Evolutionary conservation across 1,139 yeast species (phyloP).

Genomic region (Arxiozyma slooffiae): DNA sequence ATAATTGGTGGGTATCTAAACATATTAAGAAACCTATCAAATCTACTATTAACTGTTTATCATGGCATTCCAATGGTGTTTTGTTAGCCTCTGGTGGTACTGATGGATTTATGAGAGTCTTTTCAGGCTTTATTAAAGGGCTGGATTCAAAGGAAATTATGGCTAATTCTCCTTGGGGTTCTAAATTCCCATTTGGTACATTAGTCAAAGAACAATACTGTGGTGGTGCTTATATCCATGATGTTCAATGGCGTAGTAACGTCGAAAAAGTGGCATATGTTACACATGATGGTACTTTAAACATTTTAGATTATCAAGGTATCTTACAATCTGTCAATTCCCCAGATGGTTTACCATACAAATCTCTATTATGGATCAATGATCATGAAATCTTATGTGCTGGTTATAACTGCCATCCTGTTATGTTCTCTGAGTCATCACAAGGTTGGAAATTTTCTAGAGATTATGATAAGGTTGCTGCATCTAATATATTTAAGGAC

Average conservation of each 20-base stretch:
- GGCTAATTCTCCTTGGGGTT: constrained; percentile 77
- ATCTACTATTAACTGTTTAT: constrained; percentile 73
- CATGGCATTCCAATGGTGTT: constrained; percentile 94
- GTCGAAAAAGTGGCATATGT: constrained; percentile 75
- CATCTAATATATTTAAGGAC: background rate
- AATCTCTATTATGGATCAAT: constrained; percentile 57
- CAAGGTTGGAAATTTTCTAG: constrained; percentile 58
- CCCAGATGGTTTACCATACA: constrained; percentile 72
- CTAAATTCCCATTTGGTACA: constrained; percentile 90
- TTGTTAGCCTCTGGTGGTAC: constrained; percentile 86
- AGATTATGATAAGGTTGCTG: constrained; percentile 52
- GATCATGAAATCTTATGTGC: constrained; percentile 70
- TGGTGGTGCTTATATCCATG: constrained; percentile 83
- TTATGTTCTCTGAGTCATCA: constrained; percentile 65
- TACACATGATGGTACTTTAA: constrained; percentile 66
- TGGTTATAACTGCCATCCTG: constrained; percentile 89
- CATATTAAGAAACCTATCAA: constrained; percentile 89
- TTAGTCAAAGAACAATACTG: constrained; percentile 78
- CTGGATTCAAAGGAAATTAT: constrained; percentile 71
- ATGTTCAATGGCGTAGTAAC: constrained; percentile 72
- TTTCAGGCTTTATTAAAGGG: constrained; percentile 86
- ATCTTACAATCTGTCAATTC: constrained; percentile 64
- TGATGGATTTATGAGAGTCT: constrained; percentile 89
- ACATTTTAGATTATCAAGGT: constrained; percentile 40
- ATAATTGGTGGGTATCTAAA: constrained; percentile 99